Percentiles rank a stretch among this genome's conserved stretches.
Conservation (phyloP, 371 early-diverging fungal species). For the Mucor lusitanicus region DNA sequence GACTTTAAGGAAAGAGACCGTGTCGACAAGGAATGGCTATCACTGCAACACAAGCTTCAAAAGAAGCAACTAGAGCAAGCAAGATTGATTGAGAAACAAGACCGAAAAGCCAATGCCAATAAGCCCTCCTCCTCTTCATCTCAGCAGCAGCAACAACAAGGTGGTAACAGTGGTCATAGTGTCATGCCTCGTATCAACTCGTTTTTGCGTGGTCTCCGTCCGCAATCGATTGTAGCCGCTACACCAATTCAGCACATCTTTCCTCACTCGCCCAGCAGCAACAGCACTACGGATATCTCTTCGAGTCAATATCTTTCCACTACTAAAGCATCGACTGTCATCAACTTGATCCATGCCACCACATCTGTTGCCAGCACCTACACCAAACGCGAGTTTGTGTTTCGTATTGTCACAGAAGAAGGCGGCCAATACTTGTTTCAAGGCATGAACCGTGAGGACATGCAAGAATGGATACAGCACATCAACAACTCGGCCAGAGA, state of each 20-base stretch:
- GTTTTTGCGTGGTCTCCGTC: constrained; percentile 33
- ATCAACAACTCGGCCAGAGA: constrained; percentile 77
- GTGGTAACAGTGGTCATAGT: neutral
- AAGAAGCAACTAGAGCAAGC: constrained; percentile 74
- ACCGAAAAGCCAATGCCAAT: constrained; percentile 15
- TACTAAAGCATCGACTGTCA: constrained; percentile 70
- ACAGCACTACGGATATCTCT: neutral
- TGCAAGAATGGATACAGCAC: constrained; percentile 76
- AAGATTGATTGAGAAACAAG: constrained; percentile 61
- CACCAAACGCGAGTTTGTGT: constrained; percentile 75
- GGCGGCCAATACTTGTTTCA: constrained; percentile 81
- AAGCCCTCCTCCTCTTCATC: neutral
- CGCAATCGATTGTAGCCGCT: constrained; percentile 12
- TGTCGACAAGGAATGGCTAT: constrained; percentile 70
- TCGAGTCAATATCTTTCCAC: neutral
- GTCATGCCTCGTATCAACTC: constrained; percentile 45
- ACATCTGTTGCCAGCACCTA: constrained; percentile 71
- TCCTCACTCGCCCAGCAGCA: neutral
- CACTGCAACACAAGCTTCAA: constrained; percentile 66
- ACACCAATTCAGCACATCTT: constrained; percentile 20
- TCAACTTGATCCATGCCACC: constrained; percentile 80
- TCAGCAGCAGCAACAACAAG: neutral
- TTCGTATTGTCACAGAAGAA: constrained; percentile 84
- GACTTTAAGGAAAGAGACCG: constrained; percentile 74
- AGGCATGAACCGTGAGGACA: constrained; percentile 69